phyloP scores from a whole-genome alignment of 768 basidiomycete species.

The Steccherinum ochraceum region DNA sequence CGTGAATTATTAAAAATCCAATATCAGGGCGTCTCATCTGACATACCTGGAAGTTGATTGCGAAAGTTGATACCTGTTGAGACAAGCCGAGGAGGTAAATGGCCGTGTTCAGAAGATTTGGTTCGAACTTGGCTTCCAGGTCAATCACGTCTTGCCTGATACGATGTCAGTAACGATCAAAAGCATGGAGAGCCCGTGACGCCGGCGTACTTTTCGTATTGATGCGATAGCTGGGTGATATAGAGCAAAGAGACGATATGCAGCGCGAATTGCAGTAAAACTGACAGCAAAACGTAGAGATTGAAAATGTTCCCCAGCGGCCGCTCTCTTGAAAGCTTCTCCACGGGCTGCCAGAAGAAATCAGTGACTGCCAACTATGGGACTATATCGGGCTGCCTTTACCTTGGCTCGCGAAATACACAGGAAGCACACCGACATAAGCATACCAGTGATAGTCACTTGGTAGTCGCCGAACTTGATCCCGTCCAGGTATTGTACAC shows the following conservation, averaged over 20 bases:
- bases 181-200: slow-evolving; percentile 2
- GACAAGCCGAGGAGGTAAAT: slow-evolving; percentile 94
- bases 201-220: slow-evolving; percentile 64
- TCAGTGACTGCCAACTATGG: no score
- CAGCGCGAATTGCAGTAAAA: slow-evolving; percentile 87
- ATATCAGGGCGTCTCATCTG: background rate
- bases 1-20: background rate
- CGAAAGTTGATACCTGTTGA: slow-evolving; percentile 97
- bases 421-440: slow-evolving; percentile 98
- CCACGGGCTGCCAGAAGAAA: slow-evolving; percentile 65
- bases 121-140: slow-evolving; percentile 94
- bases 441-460: slow-evolving; percentile 90
- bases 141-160: slow-evolving; percentile 69
- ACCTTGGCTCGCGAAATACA: slow-evolving; percentile 98
- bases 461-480: slow-evolving; percentile 99
- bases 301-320: slow-evolving; percentile 97
- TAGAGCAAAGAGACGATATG: slow-evolving; percentile 90
- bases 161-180: background rate
- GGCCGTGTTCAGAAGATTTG: slow-evolving; percentile 90
- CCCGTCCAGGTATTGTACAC: slow-evolving; percentile 95
- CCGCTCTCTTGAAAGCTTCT: slow-evolving; percentile 88
- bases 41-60: slow-evolving; percentile 90
- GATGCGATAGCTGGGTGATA: slow-evolving; percentile 82
- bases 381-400: no score
- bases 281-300: slow-evolving; percentile 87